phyloP scores from a whole-genome alignment of 352 stramenopile species.

The Pythium scleroteichum region DNA sequence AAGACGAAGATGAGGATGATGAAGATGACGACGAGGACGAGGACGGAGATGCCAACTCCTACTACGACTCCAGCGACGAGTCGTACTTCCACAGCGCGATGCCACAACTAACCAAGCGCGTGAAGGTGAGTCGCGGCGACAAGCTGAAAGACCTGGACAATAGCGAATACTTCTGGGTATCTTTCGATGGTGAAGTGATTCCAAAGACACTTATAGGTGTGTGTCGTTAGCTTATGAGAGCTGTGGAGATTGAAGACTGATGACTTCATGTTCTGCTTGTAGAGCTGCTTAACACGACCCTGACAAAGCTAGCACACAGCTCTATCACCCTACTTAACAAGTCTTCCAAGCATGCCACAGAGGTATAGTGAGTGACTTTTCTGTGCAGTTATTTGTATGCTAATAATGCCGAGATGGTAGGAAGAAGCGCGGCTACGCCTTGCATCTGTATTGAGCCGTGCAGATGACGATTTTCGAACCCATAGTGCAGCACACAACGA shows the following conservation, averaged over 20 bases:
- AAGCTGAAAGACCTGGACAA: slow-evolving; percentile 20
- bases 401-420: slow-evolving; percentile 2
- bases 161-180: slow-evolving; percentile 64
- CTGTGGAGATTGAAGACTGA: no score
- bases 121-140: slow-evolving; percentile 43
- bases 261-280: neutral
- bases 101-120: slow-evolving; percentile 49
- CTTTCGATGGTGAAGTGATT: slow-evolving; percentile 63
- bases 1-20: slow-evolving; percentile 42
- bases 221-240: no score
- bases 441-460: slow-evolving; percentile 17
- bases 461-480: slow-evolving; percentile 11
- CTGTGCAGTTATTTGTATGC: neutral
- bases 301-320: slow-evolving; percentile 61
- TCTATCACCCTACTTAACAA: slow-evolving; percentile 55
- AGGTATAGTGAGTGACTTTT: slow-evolving; percentile 29
- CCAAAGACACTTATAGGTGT: slow-evolving; percentile 76
- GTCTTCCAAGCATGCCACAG: slow-evolving; percentile 38
- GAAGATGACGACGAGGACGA: slow-evolving; percentile 36
- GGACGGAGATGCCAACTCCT: slow-evolving; percentile 39
- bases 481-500: neutral
- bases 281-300: slow-evolving; percentile 76
- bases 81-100: slow-evolving; percentile 37
- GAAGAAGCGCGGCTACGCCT: slow-evolving; percentile 20
- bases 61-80: slow-evolving; percentile 67